Evolutionary conservation across 495 filamentous ascomycete species (phyloP).

Genomic region (Penicillium lividum): DNA sequence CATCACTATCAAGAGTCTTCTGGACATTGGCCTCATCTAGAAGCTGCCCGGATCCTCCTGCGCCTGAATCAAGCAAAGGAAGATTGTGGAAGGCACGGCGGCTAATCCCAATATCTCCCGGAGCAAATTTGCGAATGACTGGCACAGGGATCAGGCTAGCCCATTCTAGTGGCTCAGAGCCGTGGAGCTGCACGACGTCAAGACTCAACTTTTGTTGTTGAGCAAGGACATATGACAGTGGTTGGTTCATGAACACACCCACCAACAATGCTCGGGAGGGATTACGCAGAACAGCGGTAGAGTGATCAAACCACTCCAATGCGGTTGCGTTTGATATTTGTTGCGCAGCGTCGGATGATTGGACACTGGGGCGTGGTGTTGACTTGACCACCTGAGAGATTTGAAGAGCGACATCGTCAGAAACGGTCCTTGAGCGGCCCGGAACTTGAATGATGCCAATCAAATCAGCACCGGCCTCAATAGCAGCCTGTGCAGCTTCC

Average conservation of each 20-base stretch:
- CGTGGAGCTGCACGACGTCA: constrained; percentile 93
- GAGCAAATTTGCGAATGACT: constrained; percentile 80
- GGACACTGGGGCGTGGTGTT: constrained; percentile 50
- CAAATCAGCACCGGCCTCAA: constrained; percentile 86
- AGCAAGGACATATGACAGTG: constrained; percentile 74
- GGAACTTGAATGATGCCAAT: constrained; percentile 90
- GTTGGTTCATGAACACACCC: constrained; percentile 92
- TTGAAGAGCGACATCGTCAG: constrained; percentile 69
- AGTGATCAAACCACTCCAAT: constrained; percentile 65
- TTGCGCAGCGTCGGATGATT: constrained; percentile 28
- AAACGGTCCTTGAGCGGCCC: constrained; percentile 75
- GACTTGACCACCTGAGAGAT: constrained; percentile 79
- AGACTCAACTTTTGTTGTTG: constrained; percentile 74
- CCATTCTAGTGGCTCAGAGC: constrained; percentile 91
- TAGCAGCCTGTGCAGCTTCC: constrained; percentile 76
- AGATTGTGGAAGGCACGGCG: constrained; percentile 78
- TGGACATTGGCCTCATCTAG: constrained; percentile 68
- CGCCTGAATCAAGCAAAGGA: constrained; percentile 81
- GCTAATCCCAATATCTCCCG: constrained; percentile 67
- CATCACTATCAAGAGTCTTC: constrained; percentile 59
- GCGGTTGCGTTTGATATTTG: constrained; percentile 37
- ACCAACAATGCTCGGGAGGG: constrained; percentile 75
- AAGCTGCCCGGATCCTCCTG: constrained; percentile 76
- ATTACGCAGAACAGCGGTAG: constrained; percentile 49
- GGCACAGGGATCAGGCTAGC: constrained; percentile 82